Conservation (phyloP, 768 basidiomycete genomes). For the Amanita jacksonii region DNA sequence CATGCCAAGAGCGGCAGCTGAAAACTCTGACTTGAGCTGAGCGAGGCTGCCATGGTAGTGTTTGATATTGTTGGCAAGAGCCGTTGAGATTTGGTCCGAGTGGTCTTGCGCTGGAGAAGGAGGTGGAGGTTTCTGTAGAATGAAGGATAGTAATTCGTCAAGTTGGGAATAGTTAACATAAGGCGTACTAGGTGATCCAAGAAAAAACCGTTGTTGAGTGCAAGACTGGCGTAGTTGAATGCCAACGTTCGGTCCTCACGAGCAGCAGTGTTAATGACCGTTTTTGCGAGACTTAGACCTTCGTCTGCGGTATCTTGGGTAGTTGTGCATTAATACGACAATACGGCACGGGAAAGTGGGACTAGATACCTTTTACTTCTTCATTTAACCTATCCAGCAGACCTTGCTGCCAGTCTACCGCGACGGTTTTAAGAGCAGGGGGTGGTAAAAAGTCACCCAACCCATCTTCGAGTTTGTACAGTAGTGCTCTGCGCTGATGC, state of each 20-base stretch:
- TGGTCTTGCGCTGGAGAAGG: conserved; percentile 23
- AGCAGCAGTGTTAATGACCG: conserved; percentile 57
- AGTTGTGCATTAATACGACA: conserved; percentile 1
- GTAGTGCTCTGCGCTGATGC: conserved; percentile 46
- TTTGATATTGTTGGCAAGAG: conserved; percentile 27
- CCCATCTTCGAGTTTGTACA: conserved; percentile 62
- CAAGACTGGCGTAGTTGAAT: conserved; percentile 88
- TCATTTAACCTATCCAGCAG: conserved; percentile 70
- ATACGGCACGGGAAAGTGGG: background rate
- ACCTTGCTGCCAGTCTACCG: conserved; percentile 81
- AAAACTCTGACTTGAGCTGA: conserved; percentile 66
- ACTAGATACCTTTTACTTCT: conserved; percentile 50
- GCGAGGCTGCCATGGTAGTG: conserved; percentile 52
- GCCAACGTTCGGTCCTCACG: conserved; percentile 51
- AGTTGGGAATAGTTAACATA: background rate
- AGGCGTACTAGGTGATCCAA: conserved; percentile 70
- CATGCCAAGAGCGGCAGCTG: conserved; percentile 70
- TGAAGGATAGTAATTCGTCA: conserved; percentile 7
- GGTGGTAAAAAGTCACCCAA: conserved; percentile 75
- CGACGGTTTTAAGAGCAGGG: conserved; percentile 57
- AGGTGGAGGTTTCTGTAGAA: conserved; percentile 32
- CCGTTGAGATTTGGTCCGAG: conserved; percentile 26
- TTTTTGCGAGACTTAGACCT: conserved; percentile 54
- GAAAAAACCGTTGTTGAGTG: conserved; percentile 95
- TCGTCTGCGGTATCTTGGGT: conserved; percentile 47